These are phyloP conservation scores for Arthrobotrys sinensis DNA, from an alignment of 2,329 filamentous ascomycete species.

Conservation along the genomic window DNA sequence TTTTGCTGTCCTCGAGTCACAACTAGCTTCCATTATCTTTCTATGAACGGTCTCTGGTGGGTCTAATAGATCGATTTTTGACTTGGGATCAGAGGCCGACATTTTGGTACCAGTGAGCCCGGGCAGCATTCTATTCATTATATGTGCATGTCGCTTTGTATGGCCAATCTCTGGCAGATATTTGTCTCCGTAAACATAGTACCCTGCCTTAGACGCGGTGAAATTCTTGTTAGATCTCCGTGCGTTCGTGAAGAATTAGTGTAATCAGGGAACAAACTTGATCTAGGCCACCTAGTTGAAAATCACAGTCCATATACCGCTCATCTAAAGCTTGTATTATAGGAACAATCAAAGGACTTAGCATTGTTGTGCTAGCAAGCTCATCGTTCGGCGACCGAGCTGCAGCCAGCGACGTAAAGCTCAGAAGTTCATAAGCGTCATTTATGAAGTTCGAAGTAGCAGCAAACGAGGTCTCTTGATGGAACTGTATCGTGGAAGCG, in stretches of 20 bases:
- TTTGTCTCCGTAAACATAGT: constrained; percentile 32
- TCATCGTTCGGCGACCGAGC: constrained; percentile 35
- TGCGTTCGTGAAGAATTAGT: not conserved
- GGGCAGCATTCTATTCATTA: constrained; percentile 45
- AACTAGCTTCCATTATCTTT: constrained; percentile 40
- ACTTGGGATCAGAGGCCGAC: constrained; percentile 50
- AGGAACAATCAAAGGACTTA: constrained; percentile 42
- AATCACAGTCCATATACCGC: constrained; percentile 17
- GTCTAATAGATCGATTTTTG: constrained; percentile 55
- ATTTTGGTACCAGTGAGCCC: constrained; percentile 51
- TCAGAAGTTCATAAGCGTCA: constrained; percentile 26
- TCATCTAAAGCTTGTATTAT: constrained; percentile 39
- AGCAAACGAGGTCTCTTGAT: constrained; percentile 20
- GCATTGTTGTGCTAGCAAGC: constrained; percentile 27
- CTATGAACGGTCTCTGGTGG: constrained; percentile 30
- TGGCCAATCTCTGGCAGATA: constrained; percentile 49
- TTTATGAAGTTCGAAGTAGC: constrained; percentile 11
- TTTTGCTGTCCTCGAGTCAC: constrained; percentile 2
- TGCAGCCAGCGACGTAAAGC: constrained; percentile 9
- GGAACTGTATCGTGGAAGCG: constrained; percentile 26
- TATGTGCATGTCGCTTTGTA: constrained; percentile 31
- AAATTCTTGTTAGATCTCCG: not conserved
- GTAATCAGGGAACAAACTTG: constrained; percentile 20
- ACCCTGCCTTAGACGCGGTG: constrained; percentile 16
- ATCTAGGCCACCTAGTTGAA: constrained; percentile 30